Evolutionary conservation across 257 asterid genomes (phyloP).

Genomic region (Solanum corneliomulleri): DNA sequence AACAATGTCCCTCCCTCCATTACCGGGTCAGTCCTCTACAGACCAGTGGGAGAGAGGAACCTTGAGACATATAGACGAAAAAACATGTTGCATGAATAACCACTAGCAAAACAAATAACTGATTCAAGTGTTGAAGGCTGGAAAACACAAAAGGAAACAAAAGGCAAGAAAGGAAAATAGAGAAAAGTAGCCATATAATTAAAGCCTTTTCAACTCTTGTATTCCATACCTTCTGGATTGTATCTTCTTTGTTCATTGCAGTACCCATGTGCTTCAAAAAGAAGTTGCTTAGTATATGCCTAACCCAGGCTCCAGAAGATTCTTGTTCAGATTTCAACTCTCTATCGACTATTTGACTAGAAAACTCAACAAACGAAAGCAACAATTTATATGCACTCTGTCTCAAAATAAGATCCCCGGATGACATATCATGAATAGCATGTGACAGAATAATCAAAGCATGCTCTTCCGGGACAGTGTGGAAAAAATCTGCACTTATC

Average conservation of each 20-base stretch:
- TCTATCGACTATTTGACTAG: constrained; percentile 34
- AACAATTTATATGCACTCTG: constrained; percentile 77
- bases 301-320: constrained; percentile 36
- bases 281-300: constrained; percentile 36
- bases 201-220: neutral
- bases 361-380: constrained; percentile 63
- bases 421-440: constrained; percentile 69
- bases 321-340: constrained; percentile 17
- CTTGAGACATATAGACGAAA: neutral
- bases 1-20: neutral
- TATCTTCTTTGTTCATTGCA: constrained; percentile 66
- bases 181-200: neutral
- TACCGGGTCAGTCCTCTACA: neutral
- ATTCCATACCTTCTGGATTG: constrained; percentile 56
- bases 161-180: neutral
- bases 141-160: neutral
- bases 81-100: neutral
- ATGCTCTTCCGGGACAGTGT: constrained; percentile 48
- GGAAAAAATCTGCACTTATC: constrained; percentile 43
- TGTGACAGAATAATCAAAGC: constrained; percentile 67
- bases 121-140: neutral
- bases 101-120: neutral
- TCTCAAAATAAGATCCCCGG: constrained; percentile 67
- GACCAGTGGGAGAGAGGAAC: neutral
- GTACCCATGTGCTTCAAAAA: constrained; percentile 78